A percentile compares a stretch with the other conserved stretches of the same genome.
These are phyloP conservation scores for Ambrosiella beaveri DNA, from an alignment of 2,329 filamentous ascomycete species.

Conservation along the genomic window DNA sequence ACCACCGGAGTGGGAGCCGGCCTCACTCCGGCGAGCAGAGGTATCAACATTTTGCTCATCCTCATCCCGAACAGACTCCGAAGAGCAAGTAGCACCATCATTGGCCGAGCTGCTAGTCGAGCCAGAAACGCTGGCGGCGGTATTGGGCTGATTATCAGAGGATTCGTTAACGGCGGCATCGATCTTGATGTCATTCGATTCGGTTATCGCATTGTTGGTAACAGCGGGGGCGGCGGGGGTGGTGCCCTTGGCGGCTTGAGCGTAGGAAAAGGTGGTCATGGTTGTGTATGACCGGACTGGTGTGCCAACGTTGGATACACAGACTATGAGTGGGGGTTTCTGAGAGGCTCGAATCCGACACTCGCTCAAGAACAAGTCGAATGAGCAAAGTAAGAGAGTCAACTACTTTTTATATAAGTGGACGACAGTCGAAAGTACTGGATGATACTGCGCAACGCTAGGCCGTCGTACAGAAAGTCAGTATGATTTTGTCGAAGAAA, in stretches of 20 bases:
- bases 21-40: slow-evolving; percentile 25
- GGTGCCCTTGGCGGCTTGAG: slow-evolving; percentile 73
- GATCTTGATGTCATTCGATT: slow-evolving; percentile 9
- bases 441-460: no score
- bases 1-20: slow-evolving; percentile 6
- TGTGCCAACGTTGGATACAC: background rate
- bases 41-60: slow-evolving; percentile 24
- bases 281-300: background rate
- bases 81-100: slow-evolving; percentile 17
- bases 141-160: slow-evolving; percentile 5
- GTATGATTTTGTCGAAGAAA: no score
- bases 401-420: no score
- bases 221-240: slow-evolving; percentile 1
- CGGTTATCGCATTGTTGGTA: slow-evolving; percentile 6
- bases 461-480: no score
- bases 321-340: background rate
- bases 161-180: background rate
- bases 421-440: no score
- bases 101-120: slow-evolving; percentile 14
- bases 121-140: slow-evolving; percentile 13
- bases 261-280: slow-evolving; percentile 69
- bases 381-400: no score
- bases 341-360: background rate
- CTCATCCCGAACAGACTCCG: slow-evolving; percentile 25
- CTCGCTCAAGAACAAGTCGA: background rate